Evolutionary conservation across 208 protist genomes (phyloP), one percentile per base, ranked within the genome.

Genomic region (Leishmania major): DNA sequence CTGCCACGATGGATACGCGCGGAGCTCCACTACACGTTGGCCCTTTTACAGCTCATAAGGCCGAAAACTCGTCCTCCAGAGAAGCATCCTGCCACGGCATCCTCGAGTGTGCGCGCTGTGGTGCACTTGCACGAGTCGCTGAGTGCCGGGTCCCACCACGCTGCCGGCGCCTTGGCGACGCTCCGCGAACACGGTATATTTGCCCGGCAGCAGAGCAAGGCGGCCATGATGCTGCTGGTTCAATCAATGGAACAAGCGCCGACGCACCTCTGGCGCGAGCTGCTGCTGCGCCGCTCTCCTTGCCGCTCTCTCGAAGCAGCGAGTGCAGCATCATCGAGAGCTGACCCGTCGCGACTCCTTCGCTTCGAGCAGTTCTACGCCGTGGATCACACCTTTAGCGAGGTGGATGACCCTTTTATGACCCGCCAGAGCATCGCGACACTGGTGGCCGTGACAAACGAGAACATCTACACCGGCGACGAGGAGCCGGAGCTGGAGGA

Each of bases 161-260:
- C 94, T 3, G 85, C 88, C 3, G 85, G 86, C 17, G 82, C 91
- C 0, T 71, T 96, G 35, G 89, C 91, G 11, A 95, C 91, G 3
- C 83, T 95, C 59, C 83, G 87, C 35, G 91, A 95, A 70, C 88
- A 95, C 64, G 93, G 94, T 47, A 89, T 97, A 13, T 82, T 90
- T 28, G 40, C 83, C 22, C 79, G 81, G 1, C 89, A 92, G 75
- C 87, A 92, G 66, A 59, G 57, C 71, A 91, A 90, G 83, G 83
- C 82, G 3, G 78, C 92, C 17, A 64, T 86, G 47, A 69, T 69
- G 35, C 76, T 95, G 51, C 78, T 97, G 6, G 75, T 83, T 59
- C 70, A 37, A 7, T 86, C 89, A 1, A 89, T 94, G 80, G 37
- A 67, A 6, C 57, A 80, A 11, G 78, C 62, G 17, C 51, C 79